Evolutionary conservation across 2,329 filamentous ascomycete genomes (phyloP).

Genomic region (Aureobasidium melanogenum): DNA sequence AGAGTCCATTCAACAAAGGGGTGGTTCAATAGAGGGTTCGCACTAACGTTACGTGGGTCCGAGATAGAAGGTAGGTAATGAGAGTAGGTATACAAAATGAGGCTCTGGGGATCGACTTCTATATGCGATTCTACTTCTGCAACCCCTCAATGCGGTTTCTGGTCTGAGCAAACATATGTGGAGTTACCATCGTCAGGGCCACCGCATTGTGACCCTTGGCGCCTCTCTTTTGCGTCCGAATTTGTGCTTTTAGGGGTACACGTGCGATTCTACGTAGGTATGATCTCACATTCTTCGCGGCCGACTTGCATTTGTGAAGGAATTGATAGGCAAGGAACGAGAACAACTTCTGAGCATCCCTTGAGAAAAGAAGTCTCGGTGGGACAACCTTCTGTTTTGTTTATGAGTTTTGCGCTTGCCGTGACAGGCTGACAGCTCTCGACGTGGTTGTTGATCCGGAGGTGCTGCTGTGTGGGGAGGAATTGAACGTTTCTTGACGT

Average conservation of each 20-base stretch:
- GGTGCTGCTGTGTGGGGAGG: neutral
- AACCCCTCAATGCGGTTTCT: neutral
- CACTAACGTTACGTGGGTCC: neutral
- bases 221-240: neutral
- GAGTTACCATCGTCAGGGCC: neutral
- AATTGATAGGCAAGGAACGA: neutral
- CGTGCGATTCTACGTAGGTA: conserved; percentile 3
- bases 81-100: neutral
- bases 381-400: neutral
- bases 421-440: neutral
- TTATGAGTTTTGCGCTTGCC: neutral
- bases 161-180: neutral
- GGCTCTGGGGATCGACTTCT: neutral
- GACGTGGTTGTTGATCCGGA: neutral
- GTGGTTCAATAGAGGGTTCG: neutral
- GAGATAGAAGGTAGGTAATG: neutral
- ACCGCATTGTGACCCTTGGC: conserved; percentile 4
- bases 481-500: neutral
- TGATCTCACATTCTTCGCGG: conserved; percentile 3
- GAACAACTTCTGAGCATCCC: neutral
- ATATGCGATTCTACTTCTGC: neutral
- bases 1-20: neutral
- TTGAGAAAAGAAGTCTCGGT: neutral
- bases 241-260: neutral
- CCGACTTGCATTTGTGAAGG: neutral